Evolutionary conservation across 495 filamentous ascomycete species (phyloP).

Genomic region (Daldinia vernicosa): DNA sequence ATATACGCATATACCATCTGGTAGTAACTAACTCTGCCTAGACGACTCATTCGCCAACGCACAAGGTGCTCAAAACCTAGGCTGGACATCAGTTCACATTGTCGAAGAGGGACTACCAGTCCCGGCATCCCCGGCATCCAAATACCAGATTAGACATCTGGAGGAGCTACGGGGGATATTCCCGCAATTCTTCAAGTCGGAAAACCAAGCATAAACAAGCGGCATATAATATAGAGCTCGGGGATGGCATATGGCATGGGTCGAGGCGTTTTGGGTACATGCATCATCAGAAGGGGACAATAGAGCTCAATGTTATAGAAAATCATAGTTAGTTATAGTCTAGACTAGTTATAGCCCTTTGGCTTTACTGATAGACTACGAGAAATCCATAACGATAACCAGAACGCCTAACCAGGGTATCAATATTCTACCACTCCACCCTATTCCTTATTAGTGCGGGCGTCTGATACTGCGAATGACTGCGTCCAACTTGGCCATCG

Average conservation of each 20-base stretch:
- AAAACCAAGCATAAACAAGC: slow-evolving; percentile 16
- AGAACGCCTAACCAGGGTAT: slow-evolving; percentile 39
- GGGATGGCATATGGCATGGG: slow-evolving; percentile 3
- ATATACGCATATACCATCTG: neutral
- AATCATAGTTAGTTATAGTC: neutral
- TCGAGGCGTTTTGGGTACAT: slow-evolving; percentile 17
- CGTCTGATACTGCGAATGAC: slow-evolving; percentile 68
- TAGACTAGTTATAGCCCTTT: slow-evolving; percentile 5
- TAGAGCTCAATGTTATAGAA: slow-evolving; percentile 2
- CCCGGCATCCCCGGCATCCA: slow-evolving; percentile 67
- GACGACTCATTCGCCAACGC: slow-evolving; percentile 87
- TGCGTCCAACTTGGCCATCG: slow-evolving; percentile 72
- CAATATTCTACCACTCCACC: slow-evolving; percentile 9
- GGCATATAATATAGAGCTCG: slow-evolving; percentile 7
- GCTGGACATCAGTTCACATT: slow-evolving; percentile 84
- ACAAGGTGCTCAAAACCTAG: slow-evolving; percentile 72
- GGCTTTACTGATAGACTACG: slow-evolving; percentile 4
- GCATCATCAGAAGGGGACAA: neutral
- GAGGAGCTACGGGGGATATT: slow-evolving; percentile 77
- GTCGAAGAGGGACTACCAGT: slow-evolving; percentile 72
- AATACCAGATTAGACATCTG: slow-evolving; percentile 74
- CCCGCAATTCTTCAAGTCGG: slow-evolving; percentile 77
- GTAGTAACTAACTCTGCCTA: slow-evolving; percentile 47
- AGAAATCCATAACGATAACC: slow-evolving; percentile 10
- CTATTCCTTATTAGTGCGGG: slow-evolving; percentile 29